Evolutionary conservation across 495 filamentous ascomycete genomes (phyloP).

Genomic region (Astrothelium subdiscretum): DNA sequence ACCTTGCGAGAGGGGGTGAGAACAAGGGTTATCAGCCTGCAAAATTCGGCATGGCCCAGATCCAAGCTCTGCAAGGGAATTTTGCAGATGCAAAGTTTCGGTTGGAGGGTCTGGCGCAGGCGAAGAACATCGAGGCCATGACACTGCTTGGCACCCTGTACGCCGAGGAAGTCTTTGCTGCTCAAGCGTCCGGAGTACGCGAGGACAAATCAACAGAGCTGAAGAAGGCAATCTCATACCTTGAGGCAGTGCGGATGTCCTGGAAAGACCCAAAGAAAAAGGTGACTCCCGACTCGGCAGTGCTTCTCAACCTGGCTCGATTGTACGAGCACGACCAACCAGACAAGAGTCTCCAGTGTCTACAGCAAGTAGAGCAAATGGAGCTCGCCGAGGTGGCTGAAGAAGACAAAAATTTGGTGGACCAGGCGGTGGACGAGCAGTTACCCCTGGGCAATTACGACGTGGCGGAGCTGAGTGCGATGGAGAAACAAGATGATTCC

Average conservation of each 20-base stretch:
- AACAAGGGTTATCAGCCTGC: slow-evolving; percentile 84
- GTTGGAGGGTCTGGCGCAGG: slow-evolving; percentile 62
- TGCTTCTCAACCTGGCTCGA: slow-evolving; percentile 83
- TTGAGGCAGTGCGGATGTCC: slow-evolving; percentile 73
- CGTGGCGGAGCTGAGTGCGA: slow-evolving; percentile 12
- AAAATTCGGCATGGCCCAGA: slow-evolving; percentile 83
- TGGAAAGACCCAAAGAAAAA: slow-evolving; percentile 91
- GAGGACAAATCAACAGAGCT: slow-evolving; percentile 76
- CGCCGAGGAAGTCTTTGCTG: slow-evolving; percentile 84
- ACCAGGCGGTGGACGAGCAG: not conserved
- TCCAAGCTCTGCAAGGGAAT: slow-evolving; percentile 72
- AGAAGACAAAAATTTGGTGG: slow-evolving; percentile 37
- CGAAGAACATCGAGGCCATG: slow-evolving; percentile 80
- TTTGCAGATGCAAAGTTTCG: slow-evolving; percentile 84
- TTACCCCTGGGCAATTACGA: slow-evolving; percentile 48
- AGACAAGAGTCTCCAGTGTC: slow-evolving; percentile 82
- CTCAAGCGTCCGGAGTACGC: slow-evolving; percentile 56
- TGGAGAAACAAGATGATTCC: not conserved
- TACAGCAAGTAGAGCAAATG: slow-evolving; percentile 79
- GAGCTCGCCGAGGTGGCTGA: slow-evolving; percentile 63
- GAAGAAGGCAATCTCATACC: slow-evolving; percentile 68
- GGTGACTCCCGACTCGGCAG: slow-evolving; percentile 63
- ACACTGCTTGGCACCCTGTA: slow-evolving; percentile 77
- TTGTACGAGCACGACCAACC: slow-evolving; percentile 78
- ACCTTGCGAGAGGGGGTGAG: slow-evolving; percentile 74